Percentiles rank a stretch among this genome's conserved stretches.
phyloP scores from a whole-genome alignment of 441 rosid genomes.

The Populus tomentosa region DNA sequence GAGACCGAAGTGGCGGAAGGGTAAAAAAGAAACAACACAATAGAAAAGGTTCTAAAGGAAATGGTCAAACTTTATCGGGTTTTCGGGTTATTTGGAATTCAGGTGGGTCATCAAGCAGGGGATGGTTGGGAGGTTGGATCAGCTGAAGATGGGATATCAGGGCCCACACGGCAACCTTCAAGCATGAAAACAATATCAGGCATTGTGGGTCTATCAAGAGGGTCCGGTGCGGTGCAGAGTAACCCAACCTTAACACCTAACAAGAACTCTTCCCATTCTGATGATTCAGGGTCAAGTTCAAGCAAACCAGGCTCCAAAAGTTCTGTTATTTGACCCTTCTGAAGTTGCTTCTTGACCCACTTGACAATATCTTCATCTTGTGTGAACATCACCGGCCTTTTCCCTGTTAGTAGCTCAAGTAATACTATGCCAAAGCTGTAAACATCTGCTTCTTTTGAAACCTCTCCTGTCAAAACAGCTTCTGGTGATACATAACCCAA shows the following conservation, averaged over 20 bases:
- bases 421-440: constrained; percentile 93
- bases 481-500: constrained; percentile 86
- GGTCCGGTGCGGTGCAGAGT: constrained; percentile 89
- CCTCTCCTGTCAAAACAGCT: constrained; percentile 60
- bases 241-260: constrained; percentile 95
- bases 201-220: constrained; percentile 86
- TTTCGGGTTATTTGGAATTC: background rate
- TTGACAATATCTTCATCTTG: constrained; percentile 95
- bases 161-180: constrained; percentile 96
- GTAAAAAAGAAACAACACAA: constrained; percentile 8
- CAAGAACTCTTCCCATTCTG: constrained; percentile 98
- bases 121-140: constrained; percentile 83
- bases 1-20: constrained; percentile 16
- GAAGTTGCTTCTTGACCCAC: constrained; percentile 97
- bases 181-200: constrained; percentile 96
- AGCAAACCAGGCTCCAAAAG: constrained; percentile 87
- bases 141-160: constrained; percentile 79
- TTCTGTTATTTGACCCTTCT: constrained; percentile 81
- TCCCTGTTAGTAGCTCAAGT: constrained; percentile 86
- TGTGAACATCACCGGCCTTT: constrained; percentile 86
- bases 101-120: constrained; percentile 44
- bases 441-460: constrained; percentile 72
- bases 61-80: background rate
- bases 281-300: constrained; percentile 92
- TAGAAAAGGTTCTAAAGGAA: background rate